Conservation (phyloP, 345 rosid species). For the Eucalyptus guilfoylei region DNA sequence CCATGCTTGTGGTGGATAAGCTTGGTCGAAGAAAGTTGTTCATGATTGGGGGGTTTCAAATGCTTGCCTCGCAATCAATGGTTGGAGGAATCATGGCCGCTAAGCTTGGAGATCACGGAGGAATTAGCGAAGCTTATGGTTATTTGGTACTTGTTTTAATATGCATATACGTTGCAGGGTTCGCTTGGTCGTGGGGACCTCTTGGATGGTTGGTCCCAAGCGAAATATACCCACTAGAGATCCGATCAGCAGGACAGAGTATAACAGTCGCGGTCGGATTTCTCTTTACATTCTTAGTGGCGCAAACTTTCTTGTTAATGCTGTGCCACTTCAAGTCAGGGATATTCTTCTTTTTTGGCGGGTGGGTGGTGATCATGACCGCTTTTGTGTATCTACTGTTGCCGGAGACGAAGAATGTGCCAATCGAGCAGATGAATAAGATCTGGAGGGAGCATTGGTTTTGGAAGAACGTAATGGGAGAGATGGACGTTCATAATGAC, state of each 20-base stretch:
- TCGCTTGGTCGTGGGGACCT: conserved; percentile 47
- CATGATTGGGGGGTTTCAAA: conserved; percentile 43
- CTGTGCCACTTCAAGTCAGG: conserved; percentile 34
- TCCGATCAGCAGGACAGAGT: conserved; percentile 33
- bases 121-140: conserved; percentile 17
- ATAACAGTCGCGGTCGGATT: conserved; percentile 32
- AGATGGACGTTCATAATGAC: background rate
- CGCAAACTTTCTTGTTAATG: conserved; percentile 23
- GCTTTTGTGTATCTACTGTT: conserved; percentile 16
- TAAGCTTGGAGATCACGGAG: conserved; percentile 39
- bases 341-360: conserved; percentile 39
- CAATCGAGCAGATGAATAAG: conserved; percentile 28
- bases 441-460: conserved; percentile 38
- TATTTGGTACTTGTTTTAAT: conserved; percentile 13
- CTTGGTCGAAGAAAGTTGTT: conserved; percentile 41
- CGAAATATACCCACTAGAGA: conserved; percentile 33
- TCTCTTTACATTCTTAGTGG: conserved; percentile 25
- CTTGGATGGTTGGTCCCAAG: conserved; percentile 45
- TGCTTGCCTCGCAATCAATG: conserved; percentile 43
- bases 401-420: conserved; percentile 38
- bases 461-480: conserved; percentile 9
- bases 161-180: conserved; percentile 23
- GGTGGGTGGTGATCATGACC: conserved; percentile 37
- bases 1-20: conserved; percentile 54
- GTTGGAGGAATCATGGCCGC: conserved; percentile 33